A percentile compares a stretch with the other conserved stretches of the same genome.
Evolutionary conservation across 192 early-diverging fungal species (phyloP).

Genomic region (Anaeromyces robustus): DNA sequence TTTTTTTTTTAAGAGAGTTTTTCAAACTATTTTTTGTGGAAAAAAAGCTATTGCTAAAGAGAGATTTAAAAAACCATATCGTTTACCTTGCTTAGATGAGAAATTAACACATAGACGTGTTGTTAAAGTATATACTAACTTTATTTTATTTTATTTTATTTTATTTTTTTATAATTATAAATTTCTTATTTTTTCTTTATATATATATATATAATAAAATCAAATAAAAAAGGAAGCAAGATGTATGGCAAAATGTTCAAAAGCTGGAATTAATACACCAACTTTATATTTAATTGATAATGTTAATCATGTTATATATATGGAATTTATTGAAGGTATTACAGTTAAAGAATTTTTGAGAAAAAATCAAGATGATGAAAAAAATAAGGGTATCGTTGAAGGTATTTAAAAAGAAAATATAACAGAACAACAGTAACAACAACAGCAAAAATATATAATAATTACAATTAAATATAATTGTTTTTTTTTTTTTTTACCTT

Average conservation of each 20-base stretch:
- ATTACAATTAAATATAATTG: no score
- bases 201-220: slow-evolving; percentile 4
- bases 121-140: slow-evolving; percentile 23
- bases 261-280: slow-evolving; percentile 64
- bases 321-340: slow-evolving; percentile 70
- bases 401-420: not conserved
- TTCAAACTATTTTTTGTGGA: slow-evolving; percentile 42
- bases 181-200: not conserved
- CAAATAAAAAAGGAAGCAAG: slow-evolving; percentile 51
- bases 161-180: not conserved
- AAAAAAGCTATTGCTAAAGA: slow-evolving; percentile 67
- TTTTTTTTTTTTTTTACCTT: no score
- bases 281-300: slow-evolving; percentile 66
- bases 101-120: slow-evolving; percentile 62
- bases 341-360: slow-evolving; percentile 57
- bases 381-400: not conserved
- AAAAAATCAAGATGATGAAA: slow-evolving; percentile 8
- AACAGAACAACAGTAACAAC: no score
- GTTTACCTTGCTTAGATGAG: slow-evolving; percentile 79
- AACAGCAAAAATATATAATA: no score
- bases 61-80: slow-evolving; percentile 80
- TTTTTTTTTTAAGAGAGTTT: no score
- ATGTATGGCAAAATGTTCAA: slow-evolving; percentile 53
- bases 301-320: slow-evolving; percentile 57
- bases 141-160: no score